A percentile compares a stretch with the other conserved stretches of the same genome.
Evolutionary conservation across 495 filamentous ascomycete species (phyloP).

Genomic region (Podospora fimiseda): DNA sequence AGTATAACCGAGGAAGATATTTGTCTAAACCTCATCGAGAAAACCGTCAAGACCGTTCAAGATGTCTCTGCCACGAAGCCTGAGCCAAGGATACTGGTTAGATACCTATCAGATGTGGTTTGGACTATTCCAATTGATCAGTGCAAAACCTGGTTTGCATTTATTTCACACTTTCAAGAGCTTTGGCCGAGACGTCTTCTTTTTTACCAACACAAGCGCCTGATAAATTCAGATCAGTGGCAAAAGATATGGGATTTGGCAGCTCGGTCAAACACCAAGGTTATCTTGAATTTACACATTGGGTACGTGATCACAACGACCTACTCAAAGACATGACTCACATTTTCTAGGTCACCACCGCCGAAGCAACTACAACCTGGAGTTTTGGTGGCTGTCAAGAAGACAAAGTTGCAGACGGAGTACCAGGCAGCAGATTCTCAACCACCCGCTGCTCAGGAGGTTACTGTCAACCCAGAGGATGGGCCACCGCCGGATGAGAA

Average conservation of each 20-base stretch:
- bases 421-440: too few relatives aligned
- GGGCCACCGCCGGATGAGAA: too few relatives aligned
- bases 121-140: slow-evolving; percentile 21
- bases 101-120: slow-evolving; percentile 5
- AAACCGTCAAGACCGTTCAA: background rate
- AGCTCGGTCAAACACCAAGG: background rate
- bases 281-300: background rate
- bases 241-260: background rate
- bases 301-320: too few relatives aligned
- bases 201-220: background rate
- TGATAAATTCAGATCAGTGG: background rate
- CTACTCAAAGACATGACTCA: too few relatives aligned
- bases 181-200: background rate
- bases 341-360: too few relatives aligned
- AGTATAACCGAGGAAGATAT: slow-evolving; percentile 16
- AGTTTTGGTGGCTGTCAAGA: too few relatives aligned
- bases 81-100: slow-evolving; percentile 2
- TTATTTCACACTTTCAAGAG: slow-evolving; percentile 24
- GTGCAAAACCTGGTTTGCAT: slow-evolving; percentile 35
- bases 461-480: too few relatives aligned
- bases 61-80: background rate
- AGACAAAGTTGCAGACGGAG: too few relatives aligned
- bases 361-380: too few relatives aligned
- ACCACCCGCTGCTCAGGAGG: too few relatives aligned
- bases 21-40: slow-evolving; percentile 12